Conservation (phyloP, 495 filamentous ascomycete genomes). For the Hypoxylon trugodes region DNA sequence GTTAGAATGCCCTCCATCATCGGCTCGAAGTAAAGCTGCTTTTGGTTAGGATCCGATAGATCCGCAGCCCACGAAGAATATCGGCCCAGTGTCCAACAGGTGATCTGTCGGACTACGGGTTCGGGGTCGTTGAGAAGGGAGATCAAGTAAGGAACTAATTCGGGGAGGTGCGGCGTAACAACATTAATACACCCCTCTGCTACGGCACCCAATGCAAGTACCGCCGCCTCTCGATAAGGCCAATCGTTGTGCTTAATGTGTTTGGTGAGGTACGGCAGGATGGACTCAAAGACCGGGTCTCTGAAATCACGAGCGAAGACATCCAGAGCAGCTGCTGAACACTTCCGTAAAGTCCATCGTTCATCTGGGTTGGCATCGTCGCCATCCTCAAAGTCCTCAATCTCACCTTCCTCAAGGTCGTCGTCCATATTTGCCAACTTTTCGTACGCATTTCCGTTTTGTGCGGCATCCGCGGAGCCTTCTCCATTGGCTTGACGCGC, state of each 20-base stretch:
- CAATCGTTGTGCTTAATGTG: conserved; percentile 90
- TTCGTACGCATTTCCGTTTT: conserved; percentile 59
- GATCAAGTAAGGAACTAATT: conserved; percentile 90
- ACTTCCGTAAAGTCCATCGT: conserved; percentile 95
- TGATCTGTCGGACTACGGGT: conserved; percentile 95
- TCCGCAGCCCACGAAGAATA: conserved; percentile 94
- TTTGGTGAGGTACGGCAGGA: conserved; percentile 89
- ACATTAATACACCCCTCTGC: conserved; percentile 93
- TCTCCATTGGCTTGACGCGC: conserved; percentile 61
- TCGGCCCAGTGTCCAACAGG: conserved; percentile 94
- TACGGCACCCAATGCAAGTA: conserved; percentile 93
- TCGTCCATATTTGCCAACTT: conserved; percentile 66
- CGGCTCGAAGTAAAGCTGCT: conserved; percentile 84
- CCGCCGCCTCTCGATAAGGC: conserved; percentile 92
- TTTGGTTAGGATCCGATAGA: conserved; percentile 69
- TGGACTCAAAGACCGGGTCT: conserved; percentile 85
- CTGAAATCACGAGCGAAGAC: conserved; percentile 92
- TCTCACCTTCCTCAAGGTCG: conserved; percentile 88
- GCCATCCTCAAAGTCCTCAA: conserved; percentile 80
- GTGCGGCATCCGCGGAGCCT: conserved; percentile 59
- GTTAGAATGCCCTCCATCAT: conserved; percentile 97
- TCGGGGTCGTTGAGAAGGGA: conserved; percentile 84
- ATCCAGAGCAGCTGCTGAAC: conserved; percentile 94
- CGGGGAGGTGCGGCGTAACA: conserved; percentile 88
- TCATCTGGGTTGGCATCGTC: conserved; percentile 85